Base-by-base conservation (phyloP, 2,329 filamentous ascomycete species). In the Metarhizium album region DNA sequence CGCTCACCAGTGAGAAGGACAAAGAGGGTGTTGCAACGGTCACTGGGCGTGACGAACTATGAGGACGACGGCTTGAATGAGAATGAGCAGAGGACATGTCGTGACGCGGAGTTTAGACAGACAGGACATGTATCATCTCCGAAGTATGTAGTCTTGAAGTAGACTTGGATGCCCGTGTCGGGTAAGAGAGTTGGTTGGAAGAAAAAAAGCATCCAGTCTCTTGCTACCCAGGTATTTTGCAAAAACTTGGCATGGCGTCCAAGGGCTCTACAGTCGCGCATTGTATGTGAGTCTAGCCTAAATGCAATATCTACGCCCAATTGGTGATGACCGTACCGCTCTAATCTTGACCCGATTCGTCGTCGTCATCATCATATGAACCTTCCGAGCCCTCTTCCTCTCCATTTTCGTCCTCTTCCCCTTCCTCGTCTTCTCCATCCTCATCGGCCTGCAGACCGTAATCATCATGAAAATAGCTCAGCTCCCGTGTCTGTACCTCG, bases 401-500 rank as follows among this genome's bases (percentile, higher is more conserved):
- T 0, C 67, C 67, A 3, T 67, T 66, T 1, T 70, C 70, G 2
- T 67, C 67, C 1, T 70, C 70, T 3, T 80, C 76, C 0, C 75
- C 74, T 0, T 76, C 74, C 0, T 72, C 72, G 0, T 74, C 73
- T 0, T 72, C 74, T 1, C 77, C 74, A 0, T 83, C 81, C 0
- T 83, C 82, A 0, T 82, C 82, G 2, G 75, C 76, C 64, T 86
- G 78, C 45, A 96, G 70, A 1, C 91, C 91, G 64, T 97, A 97
- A 61, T 90, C 87, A 56, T 96, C 88, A 65, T 94, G 82, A 67
- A 95, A 97, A 60, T 86, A 78, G 42, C 83, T 81, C 47, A 97
- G 74, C 27, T 84, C 75, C 62, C 84, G 83, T 38, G 87, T 76
- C 62, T 87, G 78, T 0, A 86, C 84, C 64, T 83, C 84, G 73